phyloP scores from a whole-genome alignment of 2,329 filamentous ascomycete species.

The Aspergillus unguis region DNA sequence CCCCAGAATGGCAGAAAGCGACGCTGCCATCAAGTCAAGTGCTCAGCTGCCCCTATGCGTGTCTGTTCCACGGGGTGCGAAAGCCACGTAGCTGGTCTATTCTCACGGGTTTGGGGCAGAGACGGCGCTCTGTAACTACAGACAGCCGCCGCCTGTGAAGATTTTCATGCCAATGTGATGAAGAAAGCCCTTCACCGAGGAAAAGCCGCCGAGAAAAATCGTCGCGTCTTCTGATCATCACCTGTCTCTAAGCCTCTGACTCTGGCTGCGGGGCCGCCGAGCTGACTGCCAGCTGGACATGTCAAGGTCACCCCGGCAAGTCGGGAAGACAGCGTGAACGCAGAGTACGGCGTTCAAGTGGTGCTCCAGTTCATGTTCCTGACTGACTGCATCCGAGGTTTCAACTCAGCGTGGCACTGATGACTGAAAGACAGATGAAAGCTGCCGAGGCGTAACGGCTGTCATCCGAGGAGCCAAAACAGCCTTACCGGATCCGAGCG shows the following conservation, averaged over 20 bases:
- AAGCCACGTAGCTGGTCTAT: conserved; percentile 23
- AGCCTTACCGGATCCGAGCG: conserved; percentile 1
- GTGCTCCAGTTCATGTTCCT: neutral
- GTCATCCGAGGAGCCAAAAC: neutral
- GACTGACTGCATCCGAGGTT: conserved; percentile 9
- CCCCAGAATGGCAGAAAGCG: neutral
- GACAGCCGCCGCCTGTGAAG: too few relatives aligned
- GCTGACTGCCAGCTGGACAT: neutral
- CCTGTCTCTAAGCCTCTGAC: neutral
- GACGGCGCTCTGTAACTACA: too few relatives aligned
- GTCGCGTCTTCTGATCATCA: conserved; percentile 3
- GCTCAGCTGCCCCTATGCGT: conserved; percentile 24
- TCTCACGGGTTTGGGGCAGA: conserved; percentile 2
- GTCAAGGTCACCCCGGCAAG: conserved; percentile 2
- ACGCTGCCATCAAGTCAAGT: conserved; percentile 1
- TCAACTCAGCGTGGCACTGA: neutral
- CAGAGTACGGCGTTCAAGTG: conserved; percentile 1
- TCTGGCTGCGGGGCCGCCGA: neutral
- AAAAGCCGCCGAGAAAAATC: conserved; percentile 2
- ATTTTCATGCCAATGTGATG: too few relatives aligned
- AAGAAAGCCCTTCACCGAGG: too few relatives aligned
- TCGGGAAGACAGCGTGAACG: neutral
- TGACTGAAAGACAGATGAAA: conserved; percentile 1
- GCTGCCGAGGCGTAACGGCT: conserved; percentile 13
- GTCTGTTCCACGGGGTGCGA: conserved; percentile 19